Evolutionary conservation across 2,329 filamentous ascomycete species (phyloP).

Genomic region (Macrophomina tecta): DNA sequence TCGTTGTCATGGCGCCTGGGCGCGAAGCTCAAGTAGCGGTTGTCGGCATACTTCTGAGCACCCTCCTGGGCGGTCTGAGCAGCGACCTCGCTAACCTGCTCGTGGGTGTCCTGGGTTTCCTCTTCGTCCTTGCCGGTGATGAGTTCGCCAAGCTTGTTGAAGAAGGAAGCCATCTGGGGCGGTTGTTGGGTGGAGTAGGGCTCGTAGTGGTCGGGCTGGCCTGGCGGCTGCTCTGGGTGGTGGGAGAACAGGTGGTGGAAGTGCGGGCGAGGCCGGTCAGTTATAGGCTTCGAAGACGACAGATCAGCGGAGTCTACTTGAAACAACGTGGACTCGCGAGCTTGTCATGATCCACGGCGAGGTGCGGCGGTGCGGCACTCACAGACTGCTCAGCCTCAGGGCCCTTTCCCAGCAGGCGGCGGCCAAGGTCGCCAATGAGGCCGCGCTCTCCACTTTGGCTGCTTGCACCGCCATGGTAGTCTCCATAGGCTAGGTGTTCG

Average conservation of each 20-base stretch:
- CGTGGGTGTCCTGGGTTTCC: slow-evolving; percentile 6
- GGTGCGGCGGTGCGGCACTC: slow-evolving; percentile 23
- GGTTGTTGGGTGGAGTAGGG: slow-evolving; percentile 30
- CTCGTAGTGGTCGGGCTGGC: slow-evolving; percentile 29
- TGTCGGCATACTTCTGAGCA: slow-evolving; percentile 50
- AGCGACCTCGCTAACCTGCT: slow-evolving; percentile 29
- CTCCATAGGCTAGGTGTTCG: slow-evolving; percentile 62
- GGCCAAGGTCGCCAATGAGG: slow-evolving; percentile 60
- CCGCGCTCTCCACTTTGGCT: slow-evolving; percentile 54
- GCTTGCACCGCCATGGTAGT: slow-evolving; percentile 50
- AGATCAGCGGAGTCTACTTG: slow-evolving; percentile 21
- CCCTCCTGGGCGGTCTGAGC: slow-evolving; percentile 37
- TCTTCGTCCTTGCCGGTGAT: slow-evolving; percentile 18
- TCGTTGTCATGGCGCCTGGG: slow-evolving; percentile 73
- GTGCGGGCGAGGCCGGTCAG: not conserved
- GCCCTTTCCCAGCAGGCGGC: slow-evolving; percentile 48
- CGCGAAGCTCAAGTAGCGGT: slow-evolving; percentile 70
- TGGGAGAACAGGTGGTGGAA: slow-evolving; percentile 11
- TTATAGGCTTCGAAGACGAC: slow-evolving; percentile 20
- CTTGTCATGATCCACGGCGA: slow-evolving; percentile 21
- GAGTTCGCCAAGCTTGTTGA: slow-evolving; percentile 60
- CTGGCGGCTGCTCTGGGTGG: slow-evolving; percentile 10
- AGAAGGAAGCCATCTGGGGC: slow-evolving; percentile 51
- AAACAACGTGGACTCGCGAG: slow-evolving; percentile 10
- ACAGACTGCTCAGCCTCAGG: slow-evolving; percentile 27